phyloP scores from a whole-genome alignment of 345 rosid species.

The Lepidium sativum region DNA sequence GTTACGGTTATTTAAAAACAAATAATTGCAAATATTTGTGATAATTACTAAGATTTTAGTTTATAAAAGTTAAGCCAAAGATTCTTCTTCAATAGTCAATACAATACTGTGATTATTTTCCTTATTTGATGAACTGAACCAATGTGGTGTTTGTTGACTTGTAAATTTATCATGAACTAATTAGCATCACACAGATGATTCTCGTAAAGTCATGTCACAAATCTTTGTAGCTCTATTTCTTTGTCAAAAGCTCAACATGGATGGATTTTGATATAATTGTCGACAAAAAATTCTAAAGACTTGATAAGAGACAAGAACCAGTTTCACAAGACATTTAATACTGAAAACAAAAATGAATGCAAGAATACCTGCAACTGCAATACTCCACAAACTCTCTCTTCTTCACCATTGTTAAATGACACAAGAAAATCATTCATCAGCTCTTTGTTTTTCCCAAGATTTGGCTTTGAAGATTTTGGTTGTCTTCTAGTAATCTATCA shows the following conservation, averaged over 20 bases:
- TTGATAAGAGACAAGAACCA: background rate
- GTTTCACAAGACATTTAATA: background rate
- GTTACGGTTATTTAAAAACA: background rate
- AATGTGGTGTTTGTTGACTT: background rate
- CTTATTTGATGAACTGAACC: background rate
- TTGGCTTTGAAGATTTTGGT: constrained; percentile 81
- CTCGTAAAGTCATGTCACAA: background rate
- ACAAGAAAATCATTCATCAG: background rate
- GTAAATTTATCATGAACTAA: background rate
- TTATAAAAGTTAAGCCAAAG: background rate
- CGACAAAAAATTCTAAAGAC: background rate
- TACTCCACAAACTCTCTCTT: background rate
- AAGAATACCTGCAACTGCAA: constrained; percentile 1
- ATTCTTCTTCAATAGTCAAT: background rate
- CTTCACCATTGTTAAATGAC: background rate
- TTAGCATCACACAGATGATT: background rate
- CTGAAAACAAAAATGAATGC: constrained; percentile 2
- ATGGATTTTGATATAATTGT: background rate
- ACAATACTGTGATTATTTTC: background rate
- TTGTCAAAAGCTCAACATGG: background rate
- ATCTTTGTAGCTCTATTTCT: background rate
- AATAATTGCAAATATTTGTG: background rate
- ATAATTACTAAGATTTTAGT: background rate
- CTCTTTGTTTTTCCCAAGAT: constrained; percentile 2
- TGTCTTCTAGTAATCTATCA: constrained; percentile 77